These are phyloP conservation scores for Fomitiporia mediterranea DNA, from an alignment of 1,284 basidiomycete genomes.

Conservation along the genomic window DNA sequence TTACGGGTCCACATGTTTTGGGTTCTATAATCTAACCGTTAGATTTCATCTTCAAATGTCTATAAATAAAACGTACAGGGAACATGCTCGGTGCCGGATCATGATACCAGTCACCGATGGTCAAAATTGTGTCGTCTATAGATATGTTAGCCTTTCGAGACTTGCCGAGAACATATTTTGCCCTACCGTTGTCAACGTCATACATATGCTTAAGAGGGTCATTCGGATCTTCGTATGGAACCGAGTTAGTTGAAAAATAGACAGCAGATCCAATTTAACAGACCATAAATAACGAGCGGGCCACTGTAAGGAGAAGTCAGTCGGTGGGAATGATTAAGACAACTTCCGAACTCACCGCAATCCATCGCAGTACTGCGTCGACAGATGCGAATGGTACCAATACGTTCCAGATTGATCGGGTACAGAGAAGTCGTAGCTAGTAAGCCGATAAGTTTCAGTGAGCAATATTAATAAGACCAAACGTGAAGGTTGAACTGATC, in stretches of 20 bases:
- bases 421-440: slow-evolving; percentile 26
- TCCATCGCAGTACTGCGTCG: slow-evolving; percentile 44
- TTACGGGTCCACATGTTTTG: slow-evolving; percentile 15
- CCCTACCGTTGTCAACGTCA: slow-evolving; percentile 39
- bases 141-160: neutral
- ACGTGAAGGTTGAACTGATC: neutral
- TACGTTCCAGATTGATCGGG: slow-evolving; percentile 32
- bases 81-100: slow-evolving; percentile 14
- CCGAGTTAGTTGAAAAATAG: too few relatives aligned
- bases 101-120: slow-evolving; percentile 22
- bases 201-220: slow-evolving; percentile 37
- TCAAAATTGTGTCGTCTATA: slow-evolving; percentile 16
- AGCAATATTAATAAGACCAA: neutral
- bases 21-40: too few relatives aligned
- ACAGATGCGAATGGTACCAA: slow-evolving; percentile 27
- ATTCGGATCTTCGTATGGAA: slow-evolving; percentile 29
- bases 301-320: slow-evolving; percentile 27
- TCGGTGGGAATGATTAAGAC: slow-evolving; percentile 22
- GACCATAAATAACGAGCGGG: slow-evolving; percentile 35
- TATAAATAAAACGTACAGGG: slow-evolving; percentile 14
- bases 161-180: neutral
- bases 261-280: neutral
- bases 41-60: neutral
- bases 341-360: slow-evolving; percentile 23
- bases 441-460: neutral